Percentiles rank a stretch among this genome's conserved stretches.
Evolutionary conservation across 2,329 filamentous ascomycete species (phyloP).

Genomic region (Ceratocystis papillata): DNA sequence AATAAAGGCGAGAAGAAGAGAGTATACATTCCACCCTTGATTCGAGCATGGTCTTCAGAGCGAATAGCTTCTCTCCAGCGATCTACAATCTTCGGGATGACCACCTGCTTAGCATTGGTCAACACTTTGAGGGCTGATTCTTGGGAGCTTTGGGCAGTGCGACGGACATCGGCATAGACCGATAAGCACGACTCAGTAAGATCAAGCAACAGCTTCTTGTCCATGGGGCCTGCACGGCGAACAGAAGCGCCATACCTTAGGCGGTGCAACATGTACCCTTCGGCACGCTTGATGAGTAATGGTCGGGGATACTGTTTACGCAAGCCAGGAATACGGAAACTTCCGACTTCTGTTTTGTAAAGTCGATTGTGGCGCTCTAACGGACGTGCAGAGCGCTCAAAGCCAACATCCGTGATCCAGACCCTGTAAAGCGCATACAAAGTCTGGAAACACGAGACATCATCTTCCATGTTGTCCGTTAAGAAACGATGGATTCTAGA

Average conservation of each 20-base stretch:
- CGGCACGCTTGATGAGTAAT: slow-evolving; percentile 81
- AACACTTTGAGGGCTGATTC: slow-evolving; percentile 90
- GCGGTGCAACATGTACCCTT: slow-evolving; percentile 90
- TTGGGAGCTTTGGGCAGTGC: slow-evolving; percentile 80
- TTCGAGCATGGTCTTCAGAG: slow-evolving; percentile 72
- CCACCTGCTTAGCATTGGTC: slow-evolving; percentile 73
- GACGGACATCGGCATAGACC: slow-evolving; percentile 87
- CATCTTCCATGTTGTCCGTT: slow-evolving; percentile 75
- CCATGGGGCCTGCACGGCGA: slow-evolving; percentile 77
- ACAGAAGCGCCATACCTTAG: slow-evolving; percentile 86
- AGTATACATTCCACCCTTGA: slow-evolving; percentile 90
- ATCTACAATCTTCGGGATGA: slow-evolving; percentile 78
- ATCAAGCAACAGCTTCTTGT: slow-evolving; percentile 74
- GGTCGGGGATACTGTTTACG: slow-evolving; percentile 88
- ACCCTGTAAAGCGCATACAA: slow-evolving; percentile 85
- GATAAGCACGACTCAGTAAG: slow-evolving; percentile 84
- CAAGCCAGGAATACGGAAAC: slow-evolving; percentile 88
- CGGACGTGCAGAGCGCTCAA: slow-evolving; percentile 87
- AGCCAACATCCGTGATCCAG: slow-evolving; percentile 96
- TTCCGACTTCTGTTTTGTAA: slow-evolving; percentile 73
- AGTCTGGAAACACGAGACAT: slow-evolving; percentile 88
- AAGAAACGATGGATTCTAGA: slow-evolving; percentile 80
- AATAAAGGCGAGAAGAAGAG: slow-evolving; percentile 78
- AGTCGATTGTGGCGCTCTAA: slow-evolving; percentile 77
- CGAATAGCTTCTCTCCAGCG: slow-evolving; percentile 69